Evolutionary conservation across 306 rosid genomes (phyloP).

Genomic region (Hylodesmum podocarpum): DNA sequence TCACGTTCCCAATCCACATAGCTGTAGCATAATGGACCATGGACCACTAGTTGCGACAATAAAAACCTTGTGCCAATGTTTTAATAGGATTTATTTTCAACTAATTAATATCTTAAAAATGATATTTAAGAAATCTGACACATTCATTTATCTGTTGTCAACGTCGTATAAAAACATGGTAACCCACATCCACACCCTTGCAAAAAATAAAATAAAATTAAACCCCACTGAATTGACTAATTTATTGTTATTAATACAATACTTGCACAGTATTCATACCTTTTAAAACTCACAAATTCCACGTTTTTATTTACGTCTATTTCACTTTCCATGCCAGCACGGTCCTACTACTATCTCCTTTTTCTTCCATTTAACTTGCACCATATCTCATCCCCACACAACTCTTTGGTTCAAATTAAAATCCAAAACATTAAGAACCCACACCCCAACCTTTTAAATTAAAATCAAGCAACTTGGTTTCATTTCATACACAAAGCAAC

Average conservation of each 20-base stretch:
- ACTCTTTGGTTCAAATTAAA: not conserved
- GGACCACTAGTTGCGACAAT: not conserved
- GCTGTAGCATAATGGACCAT: not conserved
- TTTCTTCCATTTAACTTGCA: conserved; percentile 23
- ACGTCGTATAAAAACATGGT: not conserved
- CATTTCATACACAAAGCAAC: not conserved
- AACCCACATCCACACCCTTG: not conserved
- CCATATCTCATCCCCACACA: conserved; percentile 21
- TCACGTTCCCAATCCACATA: not conserved
- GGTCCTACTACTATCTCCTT: not conserved
- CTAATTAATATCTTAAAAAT: not conserved
- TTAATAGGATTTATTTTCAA: not conserved
- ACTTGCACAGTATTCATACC: not conserved
- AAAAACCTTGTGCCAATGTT: not conserved
- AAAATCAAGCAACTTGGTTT: not conserved
- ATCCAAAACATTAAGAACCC: too few relatives aligned
- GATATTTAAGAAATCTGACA: not conserved
- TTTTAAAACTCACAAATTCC: conserved; percentile 42
- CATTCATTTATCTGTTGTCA: not conserved
- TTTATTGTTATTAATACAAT: not conserved
- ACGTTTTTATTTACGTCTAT: conserved; percentile 62
- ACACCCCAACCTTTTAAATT: not conserved
- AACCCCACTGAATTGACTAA: not conserved
- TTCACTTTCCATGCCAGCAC: conserved; percentile 31
- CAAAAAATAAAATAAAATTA: too few relatives aligned